Evolutionary conservation across 2,329 filamentous ascomycete species (phyloP).

Genomic region (Aureobasidium sp.): DNA sequence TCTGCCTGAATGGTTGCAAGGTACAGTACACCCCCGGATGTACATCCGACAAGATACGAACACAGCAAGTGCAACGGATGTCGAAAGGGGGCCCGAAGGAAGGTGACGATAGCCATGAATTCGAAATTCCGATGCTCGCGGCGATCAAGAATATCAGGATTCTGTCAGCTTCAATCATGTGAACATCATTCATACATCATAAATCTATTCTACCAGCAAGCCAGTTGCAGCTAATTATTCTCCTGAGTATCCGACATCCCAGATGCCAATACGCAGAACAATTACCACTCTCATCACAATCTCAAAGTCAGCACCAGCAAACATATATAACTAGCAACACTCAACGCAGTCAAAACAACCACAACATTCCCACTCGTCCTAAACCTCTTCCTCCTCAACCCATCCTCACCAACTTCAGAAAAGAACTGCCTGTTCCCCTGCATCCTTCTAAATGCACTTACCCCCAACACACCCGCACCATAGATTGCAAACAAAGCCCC

Average conservation of each 20-base stretch:
- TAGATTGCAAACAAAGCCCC: conserved; percentile 92
- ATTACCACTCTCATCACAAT: conserved; percentile 23
- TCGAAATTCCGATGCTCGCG: neutral
- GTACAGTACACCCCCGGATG: neutral
- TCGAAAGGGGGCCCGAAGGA: neutral
- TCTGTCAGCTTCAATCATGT: neutral
- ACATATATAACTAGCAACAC: conserved; percentile 52
- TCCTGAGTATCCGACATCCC: neutral
- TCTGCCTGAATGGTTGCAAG: neutral
- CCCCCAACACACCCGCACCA: conserved; percentile 72
- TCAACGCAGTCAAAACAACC: conserved; percentile 52
- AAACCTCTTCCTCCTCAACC: conserved; percentile 49
- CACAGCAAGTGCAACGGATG: neutral
- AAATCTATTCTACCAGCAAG: neutral
- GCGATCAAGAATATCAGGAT: neutral
- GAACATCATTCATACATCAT: neutral
- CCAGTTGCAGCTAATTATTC: neutral
- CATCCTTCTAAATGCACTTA: conserved; percentile 76
- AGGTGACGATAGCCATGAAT: neutral
- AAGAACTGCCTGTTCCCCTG: conserved; percentile 96
- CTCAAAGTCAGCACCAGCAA: conserved; percentile 51
- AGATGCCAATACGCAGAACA: neutral
- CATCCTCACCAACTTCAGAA: conserved; percentile 51
- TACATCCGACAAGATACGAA: neutral
- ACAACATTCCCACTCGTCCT: conserved; percentile 59